Evolutionary conservation across 108 stramenopile genomes (phyloP).

Genomic region (Nitzschia sp.): DNA sequence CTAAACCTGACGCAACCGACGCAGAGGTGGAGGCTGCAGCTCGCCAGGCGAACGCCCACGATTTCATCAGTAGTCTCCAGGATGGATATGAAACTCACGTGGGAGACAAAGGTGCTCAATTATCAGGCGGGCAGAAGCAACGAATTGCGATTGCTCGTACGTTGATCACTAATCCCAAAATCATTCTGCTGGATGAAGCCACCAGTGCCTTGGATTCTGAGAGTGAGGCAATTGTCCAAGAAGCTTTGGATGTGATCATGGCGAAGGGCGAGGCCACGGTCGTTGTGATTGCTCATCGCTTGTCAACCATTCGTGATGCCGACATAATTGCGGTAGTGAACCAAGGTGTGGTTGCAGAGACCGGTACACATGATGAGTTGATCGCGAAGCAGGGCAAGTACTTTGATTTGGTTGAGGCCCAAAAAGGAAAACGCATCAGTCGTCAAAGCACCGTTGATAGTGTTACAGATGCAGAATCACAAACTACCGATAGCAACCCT

Average conservation of each 20-base stretch:
- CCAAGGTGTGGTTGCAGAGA: constrained; percentile 77
- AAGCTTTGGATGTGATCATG: constrained; percentile 62
- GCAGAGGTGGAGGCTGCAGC: constrained; percentile 70
- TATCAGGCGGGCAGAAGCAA: constrained; percentile 49
- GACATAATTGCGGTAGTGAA: constrained; percentile 85
- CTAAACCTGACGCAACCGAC: constrained; percentile 40
- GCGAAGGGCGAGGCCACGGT: constrained; percentile 47
- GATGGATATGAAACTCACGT: constrained; percentile 75
- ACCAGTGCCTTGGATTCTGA: constrained; percentile 28
- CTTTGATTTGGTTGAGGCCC: constrained; percentile 15
- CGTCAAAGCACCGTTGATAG: constrained; percentile 52
- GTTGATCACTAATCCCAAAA: constrained; percentile 55
- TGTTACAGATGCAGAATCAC: constrained; percentile 25
- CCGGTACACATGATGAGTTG: constrained; percentile 86
- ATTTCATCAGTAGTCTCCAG: constrained; percentile 62
- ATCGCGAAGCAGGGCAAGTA: constrained; percentile 26
- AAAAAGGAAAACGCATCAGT: constrained; percentile 27
- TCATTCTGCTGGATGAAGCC: constrained; percentile 68
- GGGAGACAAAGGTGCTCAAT: constrained; percentile 41
- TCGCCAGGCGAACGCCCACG: constrained; percentile 72
- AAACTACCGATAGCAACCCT: constrained; percentile 2
- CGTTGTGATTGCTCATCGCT: constrained; percentile 87
- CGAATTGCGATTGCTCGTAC: constrained; percentile 81
- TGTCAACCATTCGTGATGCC: constrained; percentile 80
- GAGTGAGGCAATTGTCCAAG: constrained; percentile 19